Evolutionary conservation across 106 monocot genomes (phyloP).

Genomic region (Apostasia ramifera): DNA sequence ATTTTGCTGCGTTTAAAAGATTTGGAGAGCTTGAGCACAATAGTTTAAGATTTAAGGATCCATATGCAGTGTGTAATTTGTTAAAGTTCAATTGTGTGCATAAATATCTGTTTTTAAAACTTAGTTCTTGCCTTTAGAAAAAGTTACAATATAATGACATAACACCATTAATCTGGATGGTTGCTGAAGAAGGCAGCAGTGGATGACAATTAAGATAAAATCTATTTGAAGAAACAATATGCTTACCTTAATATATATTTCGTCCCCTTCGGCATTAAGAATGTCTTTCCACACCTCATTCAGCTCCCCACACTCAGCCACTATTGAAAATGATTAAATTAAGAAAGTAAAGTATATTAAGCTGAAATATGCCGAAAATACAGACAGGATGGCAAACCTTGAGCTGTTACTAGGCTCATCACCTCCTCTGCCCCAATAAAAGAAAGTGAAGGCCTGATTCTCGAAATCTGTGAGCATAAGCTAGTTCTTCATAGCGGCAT

Average conservation of each 20-base stretch:
- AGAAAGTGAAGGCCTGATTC: conserved; percentile 72
- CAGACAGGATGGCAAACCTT: conserved; percentile 41
- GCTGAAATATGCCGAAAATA: background rate
- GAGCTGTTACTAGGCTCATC: conserved; percentile 98
- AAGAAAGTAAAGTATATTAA: background rate
- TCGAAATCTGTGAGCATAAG: conserved; percentile 55
- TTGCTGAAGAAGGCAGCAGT: too few relatives aligned
- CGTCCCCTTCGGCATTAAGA: conserved; percentile 83
- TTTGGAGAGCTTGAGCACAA: too few relatives aligned
- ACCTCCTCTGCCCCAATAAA: conserved; percentile 95
- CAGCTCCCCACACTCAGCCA: conserved; percentile 72
- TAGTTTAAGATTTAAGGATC: too few relatives aligned
- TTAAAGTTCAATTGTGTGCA: too few relatives aligned
- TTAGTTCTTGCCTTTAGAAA: too few relatives aligned
- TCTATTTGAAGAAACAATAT: background rate
- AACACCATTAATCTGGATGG: too few relatives aligned
- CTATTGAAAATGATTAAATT: conserved; percentile 21
- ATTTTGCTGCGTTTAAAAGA: too few relatives aligned
- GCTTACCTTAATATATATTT: conserved; percentile 91
- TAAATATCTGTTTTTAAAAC: too few relatives aligned
- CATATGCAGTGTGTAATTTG: too few relatives aligned
- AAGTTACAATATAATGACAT: too few relatives aligned
- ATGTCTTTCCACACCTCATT: conserved; percentile 91
- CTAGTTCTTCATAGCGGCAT: background rate
- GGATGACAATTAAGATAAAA: too few relatives aligned